Base-by-base conservation (phyloP, 169 alveolate genomes). In the Plasmodium ovale region DNA sequence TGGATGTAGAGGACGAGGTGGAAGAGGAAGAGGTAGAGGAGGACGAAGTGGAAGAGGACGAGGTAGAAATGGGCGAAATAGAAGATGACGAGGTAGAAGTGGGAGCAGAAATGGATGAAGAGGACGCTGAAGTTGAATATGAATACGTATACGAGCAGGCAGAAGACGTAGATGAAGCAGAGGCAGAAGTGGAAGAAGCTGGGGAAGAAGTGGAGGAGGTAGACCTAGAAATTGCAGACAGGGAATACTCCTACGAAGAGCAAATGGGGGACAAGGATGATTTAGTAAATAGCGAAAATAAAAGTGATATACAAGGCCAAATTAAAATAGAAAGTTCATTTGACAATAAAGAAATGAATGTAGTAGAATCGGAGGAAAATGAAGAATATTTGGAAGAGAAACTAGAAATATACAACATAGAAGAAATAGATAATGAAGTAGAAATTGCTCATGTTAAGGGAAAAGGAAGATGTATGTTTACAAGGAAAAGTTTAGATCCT, bases 381-480 rank as follows among this genome's bases (percentile, higher is more conserved):
- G 88, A 82, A 27, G 82, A 47, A 58, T 65, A 82, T 56, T 42
- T 82, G 10, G 90, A 82, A 29, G 90, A 82, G 53, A 82, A 82
- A 53, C 29, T 91, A 39, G 82, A 70, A 27, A 54, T 93, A 4
- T 93, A 82, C 51, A 62, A 79, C 27, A 59, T 39, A 29, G 94
- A 93, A 53, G 42, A 69, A 68, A 93, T 93, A 35, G 92, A 87
- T 58, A 87, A 88, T 39, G 65, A 89, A 47, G 97, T 94, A 19
- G 97, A 94, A 79, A 88, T 95, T 16, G 88, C 93, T 2, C 73
- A 87, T 31, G 95, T 94, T 12, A 95, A 94, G 29, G 95, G 95
- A 9, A 95, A 95, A 88, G 97, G 97, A 3, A 84, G 96, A 42
- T 95, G 97, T 62, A 89, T 95, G 92, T 95, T 65, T 84, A 91